Evolutionary conservation across 2,329 filamentous ascomycete genomes (phyloP).

Genomic region (Aschersonia sp.): DNA sequence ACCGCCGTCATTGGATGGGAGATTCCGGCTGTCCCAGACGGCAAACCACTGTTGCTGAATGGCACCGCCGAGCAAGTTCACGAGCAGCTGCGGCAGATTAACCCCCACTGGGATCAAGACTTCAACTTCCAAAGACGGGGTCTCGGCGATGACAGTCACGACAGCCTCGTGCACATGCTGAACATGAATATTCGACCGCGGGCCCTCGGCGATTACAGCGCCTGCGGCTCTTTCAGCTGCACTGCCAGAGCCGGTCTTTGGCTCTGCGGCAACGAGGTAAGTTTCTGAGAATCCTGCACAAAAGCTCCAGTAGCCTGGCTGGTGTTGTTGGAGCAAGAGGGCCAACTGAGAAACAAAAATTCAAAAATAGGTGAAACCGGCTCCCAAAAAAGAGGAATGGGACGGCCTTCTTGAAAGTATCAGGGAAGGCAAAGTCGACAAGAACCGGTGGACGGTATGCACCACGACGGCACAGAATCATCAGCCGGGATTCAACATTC

Average conservation of each 20-base stretch:
- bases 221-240: background rate
- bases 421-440: background rate
- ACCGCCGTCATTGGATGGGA: background rate
- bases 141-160: background rate
- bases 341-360: too few species aligned
- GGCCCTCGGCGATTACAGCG: background rate
- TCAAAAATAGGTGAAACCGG: too few species aligned
- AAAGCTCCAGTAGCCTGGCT: too few species aligned
- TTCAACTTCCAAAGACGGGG: background rate
- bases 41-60: background rate
- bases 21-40: background rate
- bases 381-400: background rate
- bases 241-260: background rate
- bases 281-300: too few species aligned
- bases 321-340: too few species aligned
- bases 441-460: background rate
- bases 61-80: background rate
- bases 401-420: background rate
- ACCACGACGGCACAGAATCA: too few species aligned
- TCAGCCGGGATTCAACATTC: background rate
- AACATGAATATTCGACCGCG: background rate
- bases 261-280: background rate
- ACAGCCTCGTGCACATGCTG: background rate
- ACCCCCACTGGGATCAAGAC: background rate
- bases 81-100: conserved; percentile 7